Evolutionary conservation across 225 moss, liverwort and hornwort genomes (phyloP), one percentile per base, ranked within the genome.

Genomic region (Polytrichum commune): DNA sequence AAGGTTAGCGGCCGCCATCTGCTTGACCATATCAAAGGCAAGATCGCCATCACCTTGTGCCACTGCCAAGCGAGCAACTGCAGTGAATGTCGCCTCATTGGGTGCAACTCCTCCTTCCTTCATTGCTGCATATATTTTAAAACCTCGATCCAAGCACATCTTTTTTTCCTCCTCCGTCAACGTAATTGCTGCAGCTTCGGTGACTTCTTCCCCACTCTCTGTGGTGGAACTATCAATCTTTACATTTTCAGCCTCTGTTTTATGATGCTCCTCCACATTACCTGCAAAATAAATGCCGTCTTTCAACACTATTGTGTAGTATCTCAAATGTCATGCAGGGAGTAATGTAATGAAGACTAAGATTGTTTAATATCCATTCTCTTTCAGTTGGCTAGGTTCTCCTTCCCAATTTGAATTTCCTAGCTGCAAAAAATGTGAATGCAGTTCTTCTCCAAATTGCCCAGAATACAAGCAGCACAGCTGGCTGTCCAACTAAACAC

Each of bases 21-120:
- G 86, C 86, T 97, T 97, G 23, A 97, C 92, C 89, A 94, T 91
- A 73, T 97, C 90, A 77, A 97, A 97, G 26, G 96, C 96, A 71
- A 97, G 77, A 77, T 94, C 92, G 55, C 96, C 96, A 84, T 97
- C 94, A 27, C 88, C 96, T 70, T 78, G 88, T 23, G 79, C 88
- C 35, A 93, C 91, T 35, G 96, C 96, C 76, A 97, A 85, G 68
- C 96, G 90, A 33, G 96, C 96, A 63, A 97, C 91, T 53, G 94
- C 90, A 54, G 97, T 94, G 46, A 92, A 85, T 22, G 97, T 97
- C 67, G 97, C 94, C 79, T 97, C 94, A 58, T 91, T 94, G 62
- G 94, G 94, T 35, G 84, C 75, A 22, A 94, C 81, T 27, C 67
- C 79, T 72, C 80, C 76, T 55, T 73, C 74, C 79, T 90, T 92